These are phyloP conservation scores for Kandelia obovata DNA, from an alignment of 345 rosid genomes.

Conservation along the genomic window DNA sequence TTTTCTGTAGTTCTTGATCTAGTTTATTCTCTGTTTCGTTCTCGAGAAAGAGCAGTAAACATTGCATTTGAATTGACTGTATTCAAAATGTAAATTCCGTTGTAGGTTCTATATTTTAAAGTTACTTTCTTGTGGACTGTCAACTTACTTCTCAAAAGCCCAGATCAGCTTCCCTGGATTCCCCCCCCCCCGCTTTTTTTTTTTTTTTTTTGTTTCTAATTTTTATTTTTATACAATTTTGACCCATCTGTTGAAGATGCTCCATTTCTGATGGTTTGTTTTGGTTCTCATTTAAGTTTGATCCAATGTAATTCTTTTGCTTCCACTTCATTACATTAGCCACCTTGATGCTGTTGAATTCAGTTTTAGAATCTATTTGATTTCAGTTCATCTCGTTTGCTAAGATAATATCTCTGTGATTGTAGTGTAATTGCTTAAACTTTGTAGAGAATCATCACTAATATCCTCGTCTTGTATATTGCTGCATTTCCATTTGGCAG, in stretches of 20 bases:
- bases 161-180: neutral
- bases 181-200: neutral
- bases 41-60: neutral
- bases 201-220: neutral
- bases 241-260: neutral
- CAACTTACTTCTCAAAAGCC: neutral
- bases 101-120: neutral
- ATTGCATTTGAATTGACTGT: neutral
- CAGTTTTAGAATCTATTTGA: neutral
- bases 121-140: neutral
- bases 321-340: neutral
- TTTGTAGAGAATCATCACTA: no score
- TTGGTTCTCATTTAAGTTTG: slow-evolving; percentile 2
- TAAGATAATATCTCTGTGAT: neutral
- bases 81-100: no score
- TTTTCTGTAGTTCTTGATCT: slow-evolving; percentile 4
- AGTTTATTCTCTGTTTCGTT: slow-evolving; percentile 2
- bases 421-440: no score
- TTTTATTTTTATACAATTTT: neutral
- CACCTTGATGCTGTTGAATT: neutral
- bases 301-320: neutral
- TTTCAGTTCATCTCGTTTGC: neutral
- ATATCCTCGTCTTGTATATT: neutral
- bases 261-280: neutral
- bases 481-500: slow-evolving; percentile 23